These are phyloP conservation scores for Nicotiana attenuata DNA, from an alignment of 257 asterid genomes.

Conservation along the genomic window DNA sequence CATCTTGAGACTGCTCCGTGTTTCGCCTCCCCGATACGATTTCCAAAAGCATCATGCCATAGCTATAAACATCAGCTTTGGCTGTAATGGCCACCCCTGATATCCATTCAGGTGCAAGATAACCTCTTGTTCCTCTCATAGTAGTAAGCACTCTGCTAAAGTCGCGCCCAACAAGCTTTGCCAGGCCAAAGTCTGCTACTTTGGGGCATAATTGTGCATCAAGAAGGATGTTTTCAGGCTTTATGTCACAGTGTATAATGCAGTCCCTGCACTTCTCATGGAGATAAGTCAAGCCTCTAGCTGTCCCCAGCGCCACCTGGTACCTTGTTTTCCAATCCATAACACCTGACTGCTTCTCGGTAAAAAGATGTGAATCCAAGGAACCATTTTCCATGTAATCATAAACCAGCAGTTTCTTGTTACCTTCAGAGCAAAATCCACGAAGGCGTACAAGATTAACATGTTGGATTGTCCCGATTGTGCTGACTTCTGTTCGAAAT, in stretches of 20 bases:
- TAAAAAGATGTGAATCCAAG: slow-evolving; percentile 39
- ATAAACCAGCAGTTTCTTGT: slow-evolving; percentile 35
- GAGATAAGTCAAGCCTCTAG: slow-evolving; percentile 52
- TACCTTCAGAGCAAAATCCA: slow-evolving; percentile 47
- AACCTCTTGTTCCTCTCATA: slow-evolving; percentile 47
- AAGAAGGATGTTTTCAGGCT: slow-evolving; percentile 45
- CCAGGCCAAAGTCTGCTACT: slow-evolving; percentile 54
- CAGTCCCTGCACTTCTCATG: slow-evolving; percentile 52
- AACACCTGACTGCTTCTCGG: slow-evolving; percentile 20
- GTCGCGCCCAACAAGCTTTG: slow-evolving; percentile 53
- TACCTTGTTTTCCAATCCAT: slow-evolving; percentile 43
- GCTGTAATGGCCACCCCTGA: slow-evolving; percentile 41
- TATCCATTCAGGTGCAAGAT: slow-evolving; percentile 52
- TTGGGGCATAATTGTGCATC: slow-evolving; percentile 43
- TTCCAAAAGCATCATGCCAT: slow-evolving; percentile 52
- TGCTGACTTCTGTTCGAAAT: slow-evolving; percentile 52
- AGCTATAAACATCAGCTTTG: slow-evolving; percentile 49
- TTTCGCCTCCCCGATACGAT: slow-evolving; percentile 42
- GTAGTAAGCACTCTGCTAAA: slow-evolving; percentile 42
- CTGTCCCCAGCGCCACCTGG: slow-evolving; percentile 46
- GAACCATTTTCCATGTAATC: slow-evolving; percentile 45
- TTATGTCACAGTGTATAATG: slow-evolving; percentile 50
- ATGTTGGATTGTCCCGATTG: slow-evolving; percentile 53
- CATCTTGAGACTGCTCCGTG: slow-evolving; percentile 28
- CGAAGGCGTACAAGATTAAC: slow-evolving; percentile 46